Evolutionary conservation across 2,329 filamentous ascomycete genomes (phyloP), one percentile per base, ranked within the genome.

Genomic region (Myriangium duriaei): DNA sequence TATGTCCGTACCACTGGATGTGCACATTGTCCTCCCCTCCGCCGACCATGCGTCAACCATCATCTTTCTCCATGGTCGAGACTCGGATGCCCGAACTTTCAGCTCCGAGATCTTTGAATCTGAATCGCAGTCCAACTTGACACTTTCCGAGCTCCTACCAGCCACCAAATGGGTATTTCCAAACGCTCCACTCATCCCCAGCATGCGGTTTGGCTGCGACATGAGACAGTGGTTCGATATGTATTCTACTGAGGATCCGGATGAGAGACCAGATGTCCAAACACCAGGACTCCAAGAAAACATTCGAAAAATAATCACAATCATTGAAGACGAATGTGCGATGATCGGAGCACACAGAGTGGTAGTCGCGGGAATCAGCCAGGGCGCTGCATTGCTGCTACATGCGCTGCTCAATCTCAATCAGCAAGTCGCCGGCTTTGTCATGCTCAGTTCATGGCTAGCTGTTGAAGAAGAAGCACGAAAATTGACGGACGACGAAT

Each of bases 41-140:
- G 41, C 32, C 5, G 43, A 37, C 5, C 64, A 69, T 39, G 63
- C 58, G 0, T 60, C 68, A 34, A 68, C 63, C 0, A 42, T 68
- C 29, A 64, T 70, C 26, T 55, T 67, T 29, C 58, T 69, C 9
- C 64, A 69, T 34, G 65, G 63, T 4, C 53, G 61, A 26, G 61
- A 62, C 42, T 65, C 61, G 44, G 51, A 46, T 2, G 55, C 51
- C n/a, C 13, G 44, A 1, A 56, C 63, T 17, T 67, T 66, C 35
- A 54, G 58, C 0, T 35, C 31, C 9, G 61, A 67, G 35, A 47
- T 68, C 31, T 61, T 68, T 45, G 55, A 56, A 38, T 51, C 48
- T 28, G 45, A 54, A 39, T 47, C 47, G 11, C 50, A 48, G 11
- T 44, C 50, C 28, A 42, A 37, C 16, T 40, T 50, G 29, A 53